Evolutionary conservation across 169 alveolate species (phyloP), one percentile per base, ranked within the genome.

Genomic region (Plasmodium chabaudi): DNA sequence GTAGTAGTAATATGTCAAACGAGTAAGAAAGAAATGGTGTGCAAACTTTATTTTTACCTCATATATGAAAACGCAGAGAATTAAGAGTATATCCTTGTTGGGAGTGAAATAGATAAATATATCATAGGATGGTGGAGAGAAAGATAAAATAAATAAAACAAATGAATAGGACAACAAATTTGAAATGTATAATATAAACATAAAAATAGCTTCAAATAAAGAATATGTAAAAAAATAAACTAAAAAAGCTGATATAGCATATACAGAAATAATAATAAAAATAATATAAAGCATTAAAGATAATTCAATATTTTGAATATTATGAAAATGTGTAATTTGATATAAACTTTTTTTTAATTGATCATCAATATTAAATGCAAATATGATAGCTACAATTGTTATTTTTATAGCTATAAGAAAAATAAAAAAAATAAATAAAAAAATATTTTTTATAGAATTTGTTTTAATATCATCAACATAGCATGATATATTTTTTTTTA

Each of bases 381-480:
- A 77, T 34, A 57, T 64, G 13, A 77, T 46, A 4, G 65, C 88
- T 12, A 77, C 23, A 42, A 77, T 77, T 6, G 77, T 69, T 39
- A 77, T 77, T 77, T 77, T 77, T 10, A 69, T 21, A 5, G 88
- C 75, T 64, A 77, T 77, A 1, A 77, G 53, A n/a, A 63, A 15
- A 56, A 77, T 63, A 46, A 77, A 77, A 25, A 77, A 77, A 57
- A 77, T 65, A 57, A 77, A 63, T 21, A 77, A 63, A 17, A 77
- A 13, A 7, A 68, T 63, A 15, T 49, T 49, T 4, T 55, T 55
- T 0, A 10, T 47, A 1, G 73, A 63, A 51, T 77, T 57, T 21
- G 63, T 61, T 25, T 77, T 75, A 15, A 77, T 77, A 63, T 64
- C 55, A 19, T 77, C 88, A 17, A 77, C 68, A 77, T 77, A 77